phyloP scores from a whole-genome alignment of 2,329 filamentous ascomycete species.

The Aureobasidium sp. region DNA sequence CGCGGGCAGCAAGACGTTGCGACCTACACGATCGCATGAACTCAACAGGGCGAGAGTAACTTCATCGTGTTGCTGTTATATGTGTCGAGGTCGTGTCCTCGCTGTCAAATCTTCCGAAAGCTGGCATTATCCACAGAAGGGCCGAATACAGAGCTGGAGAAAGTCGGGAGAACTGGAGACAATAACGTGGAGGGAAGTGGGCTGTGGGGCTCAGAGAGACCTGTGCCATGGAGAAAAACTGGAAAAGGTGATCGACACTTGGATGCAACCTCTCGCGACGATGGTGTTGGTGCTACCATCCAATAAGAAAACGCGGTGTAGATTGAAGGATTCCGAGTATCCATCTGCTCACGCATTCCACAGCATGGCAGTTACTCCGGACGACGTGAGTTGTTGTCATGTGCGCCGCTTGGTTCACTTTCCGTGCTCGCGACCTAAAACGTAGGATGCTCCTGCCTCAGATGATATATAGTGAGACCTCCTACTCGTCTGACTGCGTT shows the following conservation, averaged over 20 bases:
- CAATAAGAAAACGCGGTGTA: background rate
- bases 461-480: background rate
- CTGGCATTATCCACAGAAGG: conserved; percentile 9
- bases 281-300: background rate
- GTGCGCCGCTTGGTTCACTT: background rate
- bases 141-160: conserved; percentile 31
- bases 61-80: background rate
- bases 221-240: conserved; percentile 9
- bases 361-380: conserved; percentile 4
- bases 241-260: background rate
- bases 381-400: background rate
- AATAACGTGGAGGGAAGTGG: conserved; percentile 28
- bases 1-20: background rate
- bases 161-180: conserved; percentile 48
- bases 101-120: background rate
- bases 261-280: conserved; percentile 1
- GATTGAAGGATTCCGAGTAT: conserved; percentile 1
- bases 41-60: background rate
- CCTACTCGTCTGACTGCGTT: background rate
- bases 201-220: conserved; percentile 17
- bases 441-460: background rate
- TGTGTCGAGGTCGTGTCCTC: background rate
- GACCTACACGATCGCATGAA: background rate
- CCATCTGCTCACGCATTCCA: background rate
- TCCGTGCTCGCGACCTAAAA: background rate